phyloP scores from a whole-genome alignment of 2,329 filamentous ascomycete genomes.

The Pezicula rhizophila region DNA sequence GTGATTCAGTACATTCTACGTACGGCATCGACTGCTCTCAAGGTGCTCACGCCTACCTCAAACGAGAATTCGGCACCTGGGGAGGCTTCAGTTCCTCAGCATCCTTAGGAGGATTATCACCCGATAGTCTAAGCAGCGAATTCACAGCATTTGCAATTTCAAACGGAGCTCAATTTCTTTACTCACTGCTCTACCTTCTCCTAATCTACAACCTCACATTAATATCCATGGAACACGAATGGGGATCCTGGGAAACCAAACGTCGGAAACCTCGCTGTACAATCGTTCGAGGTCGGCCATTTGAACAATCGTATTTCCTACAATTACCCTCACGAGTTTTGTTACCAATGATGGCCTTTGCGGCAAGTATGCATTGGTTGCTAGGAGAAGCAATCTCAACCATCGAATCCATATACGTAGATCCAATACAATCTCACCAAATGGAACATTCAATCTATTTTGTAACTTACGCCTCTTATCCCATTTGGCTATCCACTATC shows the following conservation, averaged over 20 bases:
- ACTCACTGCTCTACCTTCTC: constrained; percentile 12
- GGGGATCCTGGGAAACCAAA: constrained; percentile 12
- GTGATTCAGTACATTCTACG: accelerated
- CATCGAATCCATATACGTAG: constrained; percentile 13
- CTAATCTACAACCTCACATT: constrained; percentile 17
- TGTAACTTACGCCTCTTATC: constrained; percentile 13
- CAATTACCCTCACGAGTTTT: constrained; percentile 13
- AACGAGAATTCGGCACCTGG: constrained; percentile 10
- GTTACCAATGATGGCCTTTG: constrained; percentile 12
- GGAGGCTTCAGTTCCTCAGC: constrained; percentile 14
- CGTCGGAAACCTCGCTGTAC: constrained; percentile 11
- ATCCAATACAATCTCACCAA: constrained; percentile 1
- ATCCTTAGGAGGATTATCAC: constrained; percentile 6
- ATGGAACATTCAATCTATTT: constrained; percentile 13
- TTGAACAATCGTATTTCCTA: constrained; percentile 16
- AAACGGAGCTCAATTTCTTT: constrained; percentile 16
- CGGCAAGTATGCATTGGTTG: constrained; percentile 17
- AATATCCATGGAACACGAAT: constrained; percentile 19
- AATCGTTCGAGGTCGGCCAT: constrained; percentile 10
- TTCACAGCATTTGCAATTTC: constrained; percentile 15
- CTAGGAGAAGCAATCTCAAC: constrained; percentile 14
- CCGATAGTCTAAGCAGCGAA: constrained; percentile 11
- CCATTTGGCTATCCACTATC: constrained; percentile 13
- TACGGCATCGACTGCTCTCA: not conserved
- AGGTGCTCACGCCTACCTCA: constrained; percentile 1